Conservation (phyloP, 169 alveolate species). For the Plasmodium falciparum region DNA sequence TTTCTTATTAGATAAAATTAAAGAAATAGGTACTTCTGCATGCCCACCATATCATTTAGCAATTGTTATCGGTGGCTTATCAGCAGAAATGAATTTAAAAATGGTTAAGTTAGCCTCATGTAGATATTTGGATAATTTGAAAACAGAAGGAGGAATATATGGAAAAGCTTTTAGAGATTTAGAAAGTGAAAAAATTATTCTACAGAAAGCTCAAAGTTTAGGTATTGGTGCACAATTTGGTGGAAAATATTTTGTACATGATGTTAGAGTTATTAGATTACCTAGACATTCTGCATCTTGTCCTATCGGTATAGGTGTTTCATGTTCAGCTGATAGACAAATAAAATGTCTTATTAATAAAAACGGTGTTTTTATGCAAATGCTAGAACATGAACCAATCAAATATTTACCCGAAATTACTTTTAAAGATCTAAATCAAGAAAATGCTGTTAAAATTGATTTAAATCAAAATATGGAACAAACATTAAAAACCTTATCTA, state of each 20-base stretch:
- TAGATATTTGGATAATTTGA: constrained; percentile 87
- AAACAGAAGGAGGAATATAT: constrained; percentile 84
- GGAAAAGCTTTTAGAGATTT: constrained; percentile 91
- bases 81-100: constrained; percentile 92
- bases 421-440: constrained; percentile 17
- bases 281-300: constrained; percentile 94
- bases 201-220: constrained; percentile 80
- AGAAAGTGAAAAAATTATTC: constrained; percentile 82
- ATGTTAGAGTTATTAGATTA: constrained; percentile 90
- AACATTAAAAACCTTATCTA: constrained; percentile 77
- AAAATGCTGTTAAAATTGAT: constrained; percentile 74
- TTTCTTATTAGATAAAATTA: constrained; percentile 86
- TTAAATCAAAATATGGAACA: constrained; percentile 88
- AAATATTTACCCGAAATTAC: constrained; percentile 79
- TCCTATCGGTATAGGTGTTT: constrained; percentile 93
- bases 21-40: constrained; percentile 91
- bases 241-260: constrained; percentile 93
- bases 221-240: constrained; percentile 95
- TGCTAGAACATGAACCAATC: constrained; percentile 91
- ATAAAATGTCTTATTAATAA: constrained; percentile 82
- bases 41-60: constrained; percentile 95
- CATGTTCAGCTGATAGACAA: constrained; percentile 94
- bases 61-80: constrained; percentile 90
- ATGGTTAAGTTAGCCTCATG: constrained; percentile 91
- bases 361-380: constrained; percentile 88